These are phyloP conservation scores for Malus fusca DNA, from an alignment of 306 rosid species.

Conservation along the genomic window DNA sequence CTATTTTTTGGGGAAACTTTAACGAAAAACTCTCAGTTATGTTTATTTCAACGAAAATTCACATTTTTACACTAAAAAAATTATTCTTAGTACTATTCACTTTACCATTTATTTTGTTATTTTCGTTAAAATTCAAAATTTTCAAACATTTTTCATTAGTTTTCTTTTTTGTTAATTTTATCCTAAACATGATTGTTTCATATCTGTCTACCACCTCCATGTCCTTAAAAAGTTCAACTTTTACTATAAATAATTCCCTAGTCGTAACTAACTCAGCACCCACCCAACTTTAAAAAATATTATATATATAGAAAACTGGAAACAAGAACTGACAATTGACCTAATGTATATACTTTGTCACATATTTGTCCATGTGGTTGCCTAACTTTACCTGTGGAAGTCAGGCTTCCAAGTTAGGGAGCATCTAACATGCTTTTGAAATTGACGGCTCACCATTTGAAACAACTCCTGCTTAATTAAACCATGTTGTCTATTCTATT, in stretches of 20 bases:
- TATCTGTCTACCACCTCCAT: neutral
- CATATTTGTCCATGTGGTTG: neutral
- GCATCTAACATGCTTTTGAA: constrained; percentile 9
- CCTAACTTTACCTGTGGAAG: neutral
- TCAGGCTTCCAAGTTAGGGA: neutral
- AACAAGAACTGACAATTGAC: constrained; percentile 17
- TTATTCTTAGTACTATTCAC: no score
- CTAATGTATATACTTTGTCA: neutral
- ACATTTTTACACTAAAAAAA: no score
- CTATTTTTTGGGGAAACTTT: no score
- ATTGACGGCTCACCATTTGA: neutral
- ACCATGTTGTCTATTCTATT: neutral
- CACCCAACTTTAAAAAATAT: neutral
- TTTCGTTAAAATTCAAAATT: no score
- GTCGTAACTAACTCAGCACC: constrained; percentile 6
- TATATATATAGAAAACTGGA: neutral
- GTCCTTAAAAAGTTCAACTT: neutral
- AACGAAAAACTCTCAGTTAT: no score
- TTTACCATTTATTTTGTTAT: no score
- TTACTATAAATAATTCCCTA: neutral
- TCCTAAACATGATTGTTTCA: no score
- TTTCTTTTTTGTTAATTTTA: no score
- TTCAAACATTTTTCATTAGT: no score
- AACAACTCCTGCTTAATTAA: neutral
- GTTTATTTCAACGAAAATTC: no score